Percentiles rank a stretch among this genome's conserved stretches.
Conservation (phyloP, 352 stramenopile species). For the Phytophthora nicotianae region DNA sequence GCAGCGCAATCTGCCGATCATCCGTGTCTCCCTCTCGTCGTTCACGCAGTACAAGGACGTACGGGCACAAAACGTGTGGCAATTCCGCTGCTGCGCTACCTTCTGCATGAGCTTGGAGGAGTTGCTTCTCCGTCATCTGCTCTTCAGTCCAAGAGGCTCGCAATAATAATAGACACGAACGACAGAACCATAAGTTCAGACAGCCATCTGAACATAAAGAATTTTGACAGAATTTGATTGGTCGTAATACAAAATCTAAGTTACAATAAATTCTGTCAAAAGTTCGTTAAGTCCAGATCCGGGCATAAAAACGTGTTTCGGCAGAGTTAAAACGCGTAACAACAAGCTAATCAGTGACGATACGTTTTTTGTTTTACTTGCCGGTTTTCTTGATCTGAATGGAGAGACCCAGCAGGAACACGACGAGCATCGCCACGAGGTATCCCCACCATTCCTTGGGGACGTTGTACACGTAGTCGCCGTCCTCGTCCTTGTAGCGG, state of each 20-base stretch:
- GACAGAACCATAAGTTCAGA: not conserved
- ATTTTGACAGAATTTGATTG: no score
- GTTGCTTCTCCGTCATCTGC: constrained; percentile 16
- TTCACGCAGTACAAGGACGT: constrained; percentile 14
- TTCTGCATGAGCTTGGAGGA: constrained; percentile 1
- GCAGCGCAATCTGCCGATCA: constrained; percentile 10
- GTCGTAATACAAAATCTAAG: no score
- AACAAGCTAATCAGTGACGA: constrained; percentile 15
- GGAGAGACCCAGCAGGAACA: constrained; percentile 48
- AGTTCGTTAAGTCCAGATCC: no score
- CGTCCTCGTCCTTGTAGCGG: constrained; percentile 36
- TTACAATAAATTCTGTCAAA: no score
- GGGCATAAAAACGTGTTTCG: no score
- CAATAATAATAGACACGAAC: constrained; percentile 8
- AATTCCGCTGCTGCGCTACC: not conserved
- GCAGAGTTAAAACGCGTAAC: not conserved
- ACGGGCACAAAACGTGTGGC: constrained; percentile 13
- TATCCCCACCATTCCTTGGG: constrained; percentile 64
- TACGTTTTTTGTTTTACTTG: constrained; percentile 31
- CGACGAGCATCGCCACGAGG: constrained; percentile 44
- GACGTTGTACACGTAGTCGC: constrained; percentile 51
- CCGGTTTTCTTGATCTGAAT: constrained; percentile 67
- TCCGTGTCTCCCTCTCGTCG: constrained; percentile 5
- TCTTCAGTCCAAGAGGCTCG: not conserved
- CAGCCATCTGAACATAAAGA: no score